phyloP scores from a whole-genome alignment of 805 yeast genomes.

The Metschnikowia cubensis region DNA sequence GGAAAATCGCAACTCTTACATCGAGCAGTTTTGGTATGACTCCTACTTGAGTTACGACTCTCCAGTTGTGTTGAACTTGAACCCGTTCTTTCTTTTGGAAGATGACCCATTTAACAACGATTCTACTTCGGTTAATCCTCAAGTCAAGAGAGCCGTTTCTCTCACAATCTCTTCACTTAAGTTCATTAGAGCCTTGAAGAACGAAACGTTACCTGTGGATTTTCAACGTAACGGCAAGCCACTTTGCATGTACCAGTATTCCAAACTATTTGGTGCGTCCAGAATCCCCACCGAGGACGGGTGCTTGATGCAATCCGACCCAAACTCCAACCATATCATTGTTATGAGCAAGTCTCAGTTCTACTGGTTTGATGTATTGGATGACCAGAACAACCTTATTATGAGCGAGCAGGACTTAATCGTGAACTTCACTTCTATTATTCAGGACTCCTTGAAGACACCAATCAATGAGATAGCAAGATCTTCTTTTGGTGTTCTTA shows the following conservation, averaged over 20 bases:
- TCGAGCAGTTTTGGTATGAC: constrained; percentile 94
- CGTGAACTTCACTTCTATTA: constrained; percentile 68
- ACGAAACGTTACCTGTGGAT: constrained; percentile 72
- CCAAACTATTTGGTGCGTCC: constrained; percentile 80
- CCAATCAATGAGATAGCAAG: constrained; percentile 59
- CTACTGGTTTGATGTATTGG: constrained; percentile 93
- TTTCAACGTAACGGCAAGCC: constrained; percentile 55
- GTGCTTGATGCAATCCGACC: constrained; percentile 81
- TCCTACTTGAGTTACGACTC: constrained; percentile 83
- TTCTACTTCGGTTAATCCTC: constrained; percentile 44
- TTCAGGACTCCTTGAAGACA: constrained; percentile 62
- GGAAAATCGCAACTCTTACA: constrained; percentile 66
- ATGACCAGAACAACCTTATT: constrained; percentile 63
- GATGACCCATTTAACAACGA: constrained; percentile 82
- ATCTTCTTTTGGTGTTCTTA: constrained; percentile 82
- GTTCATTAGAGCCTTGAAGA: constrained; percentile 74
- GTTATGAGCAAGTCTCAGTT: constrained; percentile 83
- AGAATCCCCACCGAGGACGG: constrained; percentile 78
- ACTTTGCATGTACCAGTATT: constrained; percentile 88
- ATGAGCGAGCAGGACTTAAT: constrained; percentile 72
- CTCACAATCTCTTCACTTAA: constrained; percentile 72
- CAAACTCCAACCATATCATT: constrained; percentile 71
- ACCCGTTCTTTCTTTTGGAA: constrained; percentile 85
- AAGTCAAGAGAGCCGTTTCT: constrained; percentile 77
- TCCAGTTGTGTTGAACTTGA: constrained; percentile 86